These are phyloP conservation scores for Myxozyma vanderwaltii DNA, from an alignment of 805 yeast species.

Conservation along the genomic window DNA sequence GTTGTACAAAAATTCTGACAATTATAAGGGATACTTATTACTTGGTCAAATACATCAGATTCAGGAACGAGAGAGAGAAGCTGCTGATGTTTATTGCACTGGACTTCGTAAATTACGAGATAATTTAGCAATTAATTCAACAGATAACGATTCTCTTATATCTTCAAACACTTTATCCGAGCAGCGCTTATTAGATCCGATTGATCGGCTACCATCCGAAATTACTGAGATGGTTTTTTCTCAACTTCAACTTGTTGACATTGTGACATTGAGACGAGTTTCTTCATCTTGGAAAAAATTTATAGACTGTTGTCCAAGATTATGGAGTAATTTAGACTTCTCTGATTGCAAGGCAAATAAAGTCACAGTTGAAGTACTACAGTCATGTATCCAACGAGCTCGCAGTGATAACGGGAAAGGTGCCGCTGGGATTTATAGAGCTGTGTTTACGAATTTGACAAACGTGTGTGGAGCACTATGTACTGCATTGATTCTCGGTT, in stretches of 20 bases:
- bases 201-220: slow-evolving; percentile 13
- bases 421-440: not conserved
- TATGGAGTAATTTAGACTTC: slow-evolving; percentile 20
- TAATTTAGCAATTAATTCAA: not conserved
- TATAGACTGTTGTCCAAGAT: not conserved
- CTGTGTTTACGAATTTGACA: slow-evolving; percentile 9
- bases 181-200: not conserved
- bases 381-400: not conserved
- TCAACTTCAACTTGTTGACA: slow-evolving; percentile 7
- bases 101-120: slow-evolving; percentile 8
- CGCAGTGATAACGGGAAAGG: not conserved
- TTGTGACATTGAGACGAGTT: slow-evolving; percentile 5
- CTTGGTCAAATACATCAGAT: slow-evolving; percentile 12
- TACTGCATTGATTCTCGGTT: slow-evolving; percentile 4
- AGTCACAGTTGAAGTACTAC: slow-evolving; percentile 6
- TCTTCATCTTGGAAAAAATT: slow-evolving; percentile 7
- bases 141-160: not conserved
- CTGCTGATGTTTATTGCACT: slow-evolving; percentile 5
- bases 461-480: not conserved
- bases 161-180: too few species aligned
- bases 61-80: not conserved
- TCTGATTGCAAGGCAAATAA: slow-evolving; percentile 7
- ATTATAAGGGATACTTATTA: slow-evolving; percentile 15
- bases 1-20: too few species aligned
- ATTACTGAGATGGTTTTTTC: slow-evolving; percentile 8